Base-by-base conservation (phyloP, 1,284 basidiomycete genomes). In the Trametes hirsuta region DNA sequence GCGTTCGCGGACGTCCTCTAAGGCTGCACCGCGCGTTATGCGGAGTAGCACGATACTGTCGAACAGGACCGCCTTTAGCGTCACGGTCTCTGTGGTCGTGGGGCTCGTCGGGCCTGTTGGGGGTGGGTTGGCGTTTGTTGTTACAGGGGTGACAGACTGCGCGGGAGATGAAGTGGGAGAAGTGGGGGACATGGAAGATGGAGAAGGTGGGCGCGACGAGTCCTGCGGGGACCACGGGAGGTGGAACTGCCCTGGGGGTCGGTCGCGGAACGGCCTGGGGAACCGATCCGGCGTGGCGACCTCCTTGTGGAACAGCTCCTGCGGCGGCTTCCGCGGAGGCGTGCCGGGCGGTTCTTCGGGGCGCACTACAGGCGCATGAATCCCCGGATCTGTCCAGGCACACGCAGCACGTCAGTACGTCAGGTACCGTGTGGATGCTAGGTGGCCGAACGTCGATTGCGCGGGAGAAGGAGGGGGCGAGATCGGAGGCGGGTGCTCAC, bases 1-100 rank as follows among this genome's bases (percentile, higher is more conserved):
- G 52, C 80, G 81, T 45, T 74, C 72, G 53, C 86, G 84, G 14
- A 90, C 63, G 44, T 85, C 84, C 11, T 68, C 66, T 58, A 86
- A 79, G 4, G 79, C 52, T 51, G 77, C 76, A 34, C 75, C 71
- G 57, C 77, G 77, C 8, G 81, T 71, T 14, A 81, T 74, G 54
- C 87, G 85, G 55, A 91, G 78, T 59, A 87, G 75, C 64, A 92
- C 78, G 62, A 87, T 85, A 35, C 79, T 77, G 64, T 84, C 79
- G 67, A 84, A 81, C 59, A 83, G 81, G 45, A 82, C 80, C 11
- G 83, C 88, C 74, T 91, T 91, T 75, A 91, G 79, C 6, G 81
- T 78, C 56, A 91, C 67, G n/a, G 72, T 63, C 42, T 65, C 70
- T 14, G 52, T 56, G 51, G 67, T 60, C 3, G 64, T 41, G 1